Evolutionary conservation across 2,329 filamentous ascomycete species (phyloP).

Genomic region (Fusarium poae): DNA sequence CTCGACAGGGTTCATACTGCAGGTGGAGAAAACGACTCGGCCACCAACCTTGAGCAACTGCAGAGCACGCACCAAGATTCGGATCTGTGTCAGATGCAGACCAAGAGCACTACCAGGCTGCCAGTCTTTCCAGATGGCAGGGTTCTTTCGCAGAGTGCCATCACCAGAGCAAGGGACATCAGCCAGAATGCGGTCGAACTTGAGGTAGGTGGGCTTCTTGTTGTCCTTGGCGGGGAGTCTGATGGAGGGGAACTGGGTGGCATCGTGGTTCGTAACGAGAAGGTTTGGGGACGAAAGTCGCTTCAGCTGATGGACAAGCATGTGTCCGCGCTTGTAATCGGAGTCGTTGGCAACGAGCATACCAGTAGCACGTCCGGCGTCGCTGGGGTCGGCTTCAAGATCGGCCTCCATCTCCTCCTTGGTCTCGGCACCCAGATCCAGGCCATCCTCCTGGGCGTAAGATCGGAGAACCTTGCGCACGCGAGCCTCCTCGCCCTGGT

Average conservation of each 20-base stretch:
- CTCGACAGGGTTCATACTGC: constrained; percentile 98
- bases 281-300: constrained; percentile 95
- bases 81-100: constrained; percentile 85
- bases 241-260: constrained; percentile 93
- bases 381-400: constrained; percentile 71
- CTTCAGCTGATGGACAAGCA: constrained; percentile 98
- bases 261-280: constrained; percentile 97
- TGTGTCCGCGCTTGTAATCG: constrained; percentile 96
- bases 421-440: constrained; percentile 63
- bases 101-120: constrained; percentile 87
- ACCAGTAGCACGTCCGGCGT: constrained; percentile 90
- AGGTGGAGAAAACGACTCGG: constrained; percentile 96
- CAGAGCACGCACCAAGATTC: constrained; percentile 90
- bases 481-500: constrained; percentile 89
- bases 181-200: constrained; percentile 95
- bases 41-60: constrained; percentile 97
- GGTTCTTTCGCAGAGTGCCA: constrained; percentile 93
- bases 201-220: constrained; percentile 79
- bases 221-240: constrained; percentile 75
- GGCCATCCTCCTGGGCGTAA: constrained; percentile 71
- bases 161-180: constrained; percentile 98
- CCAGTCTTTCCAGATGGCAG: constrained; percentile 96
- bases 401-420: constrained; percentile 63
- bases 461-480: constrained; percentile 78
- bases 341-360: constrained; percentile 95